These are phyloP conservation scores for Cyberlindnera mycetangii DNA, from an alignment of 805 yeast species.

Conservation along the genomic window DNA sequence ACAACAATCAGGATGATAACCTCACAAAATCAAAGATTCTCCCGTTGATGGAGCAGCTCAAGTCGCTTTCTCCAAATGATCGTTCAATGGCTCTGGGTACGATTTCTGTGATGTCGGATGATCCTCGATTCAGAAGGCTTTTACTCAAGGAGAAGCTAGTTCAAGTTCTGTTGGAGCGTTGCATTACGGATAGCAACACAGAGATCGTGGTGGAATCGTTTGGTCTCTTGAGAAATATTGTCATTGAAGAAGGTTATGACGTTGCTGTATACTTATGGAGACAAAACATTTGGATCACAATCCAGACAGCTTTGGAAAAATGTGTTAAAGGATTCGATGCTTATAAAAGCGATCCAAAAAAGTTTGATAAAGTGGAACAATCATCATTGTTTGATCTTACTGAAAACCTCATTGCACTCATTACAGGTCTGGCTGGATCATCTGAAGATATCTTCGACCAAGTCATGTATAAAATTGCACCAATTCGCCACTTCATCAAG, in stretches of 20 bases:
- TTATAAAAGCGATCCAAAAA: constrained; percentile 29
- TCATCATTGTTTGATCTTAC: constrained; percentile 59
- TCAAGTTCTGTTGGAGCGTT: constrained; percentile 57
- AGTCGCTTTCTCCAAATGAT: constrained; percentile 65
- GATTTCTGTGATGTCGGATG: constrained; percentile 69
- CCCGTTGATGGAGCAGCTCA: constrained; percentile 65
- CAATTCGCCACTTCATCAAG: constrained; percentile 28
- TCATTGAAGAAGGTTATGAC: constrained; percentile 86
- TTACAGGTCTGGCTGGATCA: constrained; percentile 62
- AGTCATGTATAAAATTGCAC: constrained; percentile 29
- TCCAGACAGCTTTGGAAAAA: constrained; percentile 51
- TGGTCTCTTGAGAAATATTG: constrained; percentile 77
- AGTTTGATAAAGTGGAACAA: constrained; percentile 37
- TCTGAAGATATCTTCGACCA: constrained; percentile 57
- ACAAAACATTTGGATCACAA: constrained; percentile 65
- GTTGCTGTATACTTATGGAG: constrained; percentile 75
- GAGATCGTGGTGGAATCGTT: constrained; percentile 79
- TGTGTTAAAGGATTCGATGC: constrained; percentile 47
- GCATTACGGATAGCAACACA: constrained; percentile 62
- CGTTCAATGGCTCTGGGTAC: constrained; percentile 75
- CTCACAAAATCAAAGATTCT: constrained; percentile 54
- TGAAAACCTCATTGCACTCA: constrained; percentile 69
- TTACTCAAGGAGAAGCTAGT: constrained; percentile 72
- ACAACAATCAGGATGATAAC: constrained; percentile 44
- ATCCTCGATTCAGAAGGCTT: constrained; percentile 54